Base-by-base conservation (phyloP, 2,329 filamentous ascomycete genomes). In the Penicillium sumatraense region DNA sequence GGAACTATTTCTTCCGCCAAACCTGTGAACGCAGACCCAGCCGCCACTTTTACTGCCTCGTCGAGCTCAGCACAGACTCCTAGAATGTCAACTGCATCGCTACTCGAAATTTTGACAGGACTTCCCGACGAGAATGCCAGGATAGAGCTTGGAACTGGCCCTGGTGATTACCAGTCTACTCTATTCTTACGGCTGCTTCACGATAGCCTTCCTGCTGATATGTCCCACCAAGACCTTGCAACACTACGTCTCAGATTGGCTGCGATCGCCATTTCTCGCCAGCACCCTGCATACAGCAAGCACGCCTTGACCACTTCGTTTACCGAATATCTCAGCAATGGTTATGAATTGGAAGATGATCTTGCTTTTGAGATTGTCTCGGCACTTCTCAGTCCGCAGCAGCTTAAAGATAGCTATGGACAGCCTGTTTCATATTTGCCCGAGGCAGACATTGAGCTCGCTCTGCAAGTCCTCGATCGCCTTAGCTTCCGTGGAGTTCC, bases 161-260 rank as follows among this genome's bases (percentile, higher is more conserved):
- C 66, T 4, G 60, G 70, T 21, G 76, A 80, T 57, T 62, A 50
- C 16, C 55, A 61, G 3, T 78, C 77, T 3, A 80, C 78, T 1
- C 52, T 72, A 5, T 81, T 80, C 54, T 59, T 82, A 26, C 66
- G 62, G 24, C 71, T 71, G 29, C 78, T 80, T 47, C 70, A 79
- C 52, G 56, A 35, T 26, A 63, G 67, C 23, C 58, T 63, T 3
- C 59, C 75, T 18, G 61, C 71, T 6, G 40, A 58, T 4, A 67
- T 68, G 16, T 68, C 72, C 24, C 57, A 61, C 16, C 50, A 66
- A 33, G 61, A 67, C 24, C 65, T 71, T 38, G 73, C 71, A 35
- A 55, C 71, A 27, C 62, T 68, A 29, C 66, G 60, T 44, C 54
- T 80, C 21, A 71, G 71, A 61, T 61, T 81, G 13, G 58, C 69